Evolutionary conservation across 371 early-diverging fungal species (phyloP).

Genomic region (Actinomucor elegans): DNA sequence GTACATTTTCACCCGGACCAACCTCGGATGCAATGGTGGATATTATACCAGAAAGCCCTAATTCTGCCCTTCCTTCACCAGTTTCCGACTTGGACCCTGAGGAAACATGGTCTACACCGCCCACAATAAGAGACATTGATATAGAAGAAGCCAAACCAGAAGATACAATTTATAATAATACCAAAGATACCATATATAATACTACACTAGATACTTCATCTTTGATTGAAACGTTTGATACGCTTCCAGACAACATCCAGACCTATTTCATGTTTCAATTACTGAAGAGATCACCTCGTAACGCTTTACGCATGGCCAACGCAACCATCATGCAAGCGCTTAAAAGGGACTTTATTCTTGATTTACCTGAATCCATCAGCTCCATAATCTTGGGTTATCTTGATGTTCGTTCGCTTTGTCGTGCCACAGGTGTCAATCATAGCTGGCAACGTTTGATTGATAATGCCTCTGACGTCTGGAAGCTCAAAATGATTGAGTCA

Average conservation of each 20-base stretch:
- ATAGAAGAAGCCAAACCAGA: neutral
- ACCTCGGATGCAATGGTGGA: constrained; percentile 4
- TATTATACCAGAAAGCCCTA: constrained; percentile 28
- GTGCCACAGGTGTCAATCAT: constrained; percentile 77
- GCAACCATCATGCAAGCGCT: constrained; percentile 78
- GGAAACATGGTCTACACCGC: constrained; percentile 1
- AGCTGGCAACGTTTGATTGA: constrained; percentile 81
- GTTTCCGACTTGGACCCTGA: constrained; percentile 22
- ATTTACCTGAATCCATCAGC: constrained; percentile 76
- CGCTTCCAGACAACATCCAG: constrained; percentile 30
- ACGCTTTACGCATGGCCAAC: constrained; percentile 81
- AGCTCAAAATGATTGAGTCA: constrained; percentile 49
- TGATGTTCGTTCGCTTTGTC: constrained; percentile 77
- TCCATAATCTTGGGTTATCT: constrained; percentile 77
- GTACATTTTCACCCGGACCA: constrained; percentile 11
- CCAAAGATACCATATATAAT: neutral
- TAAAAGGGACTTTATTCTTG: constrained; percentile 82
- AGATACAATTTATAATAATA: neutral
- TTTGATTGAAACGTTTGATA: constrained; percentile 37
- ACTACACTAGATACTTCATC: constrained; percentile 3
- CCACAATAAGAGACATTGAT: neutral
- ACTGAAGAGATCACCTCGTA: constrained; percentile 37
- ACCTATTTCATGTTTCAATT: constrained; percentile 44
- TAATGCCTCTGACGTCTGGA: constrained; percentile 67
- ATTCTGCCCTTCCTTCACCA: constrained; percentile 38